Evolutionary conservation across 2,329 filamentous ascomycete genomes (phyloP), one percentile per base, ranked within the genome.

Genomic region (Ophiocordyceps camponoti-leonardi): DNA sequence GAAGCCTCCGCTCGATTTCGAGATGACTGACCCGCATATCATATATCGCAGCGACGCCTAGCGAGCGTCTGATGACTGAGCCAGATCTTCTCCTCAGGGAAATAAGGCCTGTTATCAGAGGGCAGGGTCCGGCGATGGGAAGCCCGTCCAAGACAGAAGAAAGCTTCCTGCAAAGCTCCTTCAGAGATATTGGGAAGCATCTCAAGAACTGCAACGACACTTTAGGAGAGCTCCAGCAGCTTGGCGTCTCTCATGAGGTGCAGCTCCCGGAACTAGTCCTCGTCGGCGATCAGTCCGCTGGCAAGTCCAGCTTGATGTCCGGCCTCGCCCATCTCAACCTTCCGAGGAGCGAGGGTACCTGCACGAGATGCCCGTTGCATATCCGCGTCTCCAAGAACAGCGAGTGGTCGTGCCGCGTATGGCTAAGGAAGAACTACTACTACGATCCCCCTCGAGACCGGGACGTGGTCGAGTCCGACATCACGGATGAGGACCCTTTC

Each of bases 241-340:
- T 90, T 0, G 84, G 83, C 0, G 78, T 94, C 1, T 78, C 83
- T 44, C 75, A 83, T 18, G 73, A 78, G 5, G 74, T 86, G 0
- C 74, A 76, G 0, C 66, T 94, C 0, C 86, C 87, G 0, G 85
- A 86, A 52, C 77, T 93, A 11, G 83, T 90, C 6, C 75, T 94
- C 0, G 77, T 94, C 0, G 87, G 87, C 0, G 86, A 94, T 43
- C 87, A 94, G 55, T 84, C 77, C 0, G 82, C 86, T 0, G 88
- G 87, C 0, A 94, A 94, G 57, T 86, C 80, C 0, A 86, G 67
- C 26, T 56, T 75, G 6, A 75, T 75, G 72, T 79, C 79, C 13
- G 79, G 75, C 0, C 73, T 83, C 42, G 69, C 73, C 0, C 82
- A 80, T 4, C 79, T 92, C 22, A 78, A 79, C 19, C 74, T 90